Percentiles rank a stretch among this genome's conserved stretches.
Evolutionary conservation across 2,329 filamentous ascomycete species (phyloP).

Genomic region (Aspergillus alliaceus): DNA sequence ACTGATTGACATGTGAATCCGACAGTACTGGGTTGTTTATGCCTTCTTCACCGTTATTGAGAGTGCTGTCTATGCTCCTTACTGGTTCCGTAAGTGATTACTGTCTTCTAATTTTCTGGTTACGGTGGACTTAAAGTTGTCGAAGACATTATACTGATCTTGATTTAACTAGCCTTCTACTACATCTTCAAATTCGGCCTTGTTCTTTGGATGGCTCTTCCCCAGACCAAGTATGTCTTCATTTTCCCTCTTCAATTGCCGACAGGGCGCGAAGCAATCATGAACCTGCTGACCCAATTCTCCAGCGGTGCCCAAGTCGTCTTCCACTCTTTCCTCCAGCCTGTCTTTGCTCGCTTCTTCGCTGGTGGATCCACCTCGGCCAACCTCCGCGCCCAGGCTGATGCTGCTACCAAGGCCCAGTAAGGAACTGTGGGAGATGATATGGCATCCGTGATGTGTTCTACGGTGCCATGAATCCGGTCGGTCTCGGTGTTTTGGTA

Average conservation of each 20-base stretch:
- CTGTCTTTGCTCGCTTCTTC: conserved; percentile 93
- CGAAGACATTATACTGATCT: conserved; percentile 22
- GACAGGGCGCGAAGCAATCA: neutral
- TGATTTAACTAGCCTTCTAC: conserved; percentile 70
- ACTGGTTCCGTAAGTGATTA: conserved; percentile 62
- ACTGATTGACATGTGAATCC: conserved; percentile 18
- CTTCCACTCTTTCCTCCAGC: conserved; percentile 94
- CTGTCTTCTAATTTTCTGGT: no score
- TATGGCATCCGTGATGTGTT: conserved; percentile 8
- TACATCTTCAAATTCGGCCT: conserved; percentile 99
- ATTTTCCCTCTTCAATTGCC: neutral
- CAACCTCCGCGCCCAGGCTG: conserved; percentile 85
- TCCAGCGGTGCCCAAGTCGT: conserved; percentile 87
- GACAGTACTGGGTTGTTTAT: conserved; percentile 67
- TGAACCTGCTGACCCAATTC: neutral
- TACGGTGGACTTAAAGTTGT: neutral
- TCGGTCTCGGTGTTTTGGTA: neutral
- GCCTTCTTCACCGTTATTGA: conserved; percentile 66
- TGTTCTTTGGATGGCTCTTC: conserved; percentile 95
- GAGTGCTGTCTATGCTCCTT: conserved; percentile 65
- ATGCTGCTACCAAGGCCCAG: conserved; percentile 63
- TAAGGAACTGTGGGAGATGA: conserved; percentile 33
- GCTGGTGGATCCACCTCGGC: conserved; percentile 71
- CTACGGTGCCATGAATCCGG: neutral
- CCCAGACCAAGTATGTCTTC: conserved; percentile 77